Base-by-base conservation (phyloP, 106 monocot genomes). In the Gastrodia elata region DNA sequence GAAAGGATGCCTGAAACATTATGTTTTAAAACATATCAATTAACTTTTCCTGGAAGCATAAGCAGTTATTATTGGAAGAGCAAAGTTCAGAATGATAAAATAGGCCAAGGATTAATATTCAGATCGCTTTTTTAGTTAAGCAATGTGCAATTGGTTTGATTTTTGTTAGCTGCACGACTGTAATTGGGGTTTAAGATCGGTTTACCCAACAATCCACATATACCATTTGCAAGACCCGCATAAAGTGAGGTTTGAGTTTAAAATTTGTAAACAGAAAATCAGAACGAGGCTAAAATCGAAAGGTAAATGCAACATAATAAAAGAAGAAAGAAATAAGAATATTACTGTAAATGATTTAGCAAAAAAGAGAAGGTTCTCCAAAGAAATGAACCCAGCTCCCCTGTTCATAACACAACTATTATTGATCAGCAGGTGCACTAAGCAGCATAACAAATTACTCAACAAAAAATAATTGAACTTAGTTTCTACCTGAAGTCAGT, bases 401-500 rank as follows among this genome's bases (percentile, higher is more conserved):
- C 85, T 84, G 70, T 33, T 42, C 49, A 65, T 65, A 35, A 14
- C 3, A 33, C 5, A 32, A 15, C 3, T 16, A 33, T 30, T 35
- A 33, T 33, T 30, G 1, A 22, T 61, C 11, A 76, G 18, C 32
- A 32, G 4, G 38, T 30, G 25, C 5, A 39, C n/a, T 6, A 39
- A 20, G 14, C 42, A 68, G 69, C 9, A 44, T 52, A 70, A 24
- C 32, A 42, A 49, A 74, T 36, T 30, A n/a, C 1, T 18, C 4
- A 39, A 24, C 18, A n/a, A 6, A 3, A 3, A 67, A 15, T n/a
- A 18, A 42, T 32, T 22, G 68, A 28, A 71, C 61, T 32, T 71
- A 46, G 11, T 4, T 25, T 42, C 11, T 52, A 91, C 95, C 95
- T 90, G 80, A 97, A 97, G 81, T 97, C 92, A 70, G 92, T 96